These are phyloP conservation scores for Aegilops umbellulata DNA, from an alignment of 176 grass and related monocot species.

Conservation along the genomic window DNA sequence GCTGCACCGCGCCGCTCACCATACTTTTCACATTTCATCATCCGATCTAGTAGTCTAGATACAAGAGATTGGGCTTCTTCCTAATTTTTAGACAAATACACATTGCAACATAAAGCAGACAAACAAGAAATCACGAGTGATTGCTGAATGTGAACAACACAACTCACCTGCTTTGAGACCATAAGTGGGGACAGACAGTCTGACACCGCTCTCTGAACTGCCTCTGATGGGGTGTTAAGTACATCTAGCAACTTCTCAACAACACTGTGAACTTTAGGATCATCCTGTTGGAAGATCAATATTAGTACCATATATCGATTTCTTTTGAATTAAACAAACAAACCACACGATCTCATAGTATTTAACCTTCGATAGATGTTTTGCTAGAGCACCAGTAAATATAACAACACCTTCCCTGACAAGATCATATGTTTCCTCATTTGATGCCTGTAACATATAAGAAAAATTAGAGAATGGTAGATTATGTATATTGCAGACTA, in stretches of 20 bases:
- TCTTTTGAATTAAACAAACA: constrained; percentile 16
- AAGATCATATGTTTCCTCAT: constrained; percentile 97
- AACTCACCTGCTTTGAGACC: constrained; percentile 77
- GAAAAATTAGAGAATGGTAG: not conserved
- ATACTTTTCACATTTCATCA: constrained; percentile 95
- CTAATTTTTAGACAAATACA: constrained; percentile 39
- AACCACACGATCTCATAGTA: constrained; percentile 21
- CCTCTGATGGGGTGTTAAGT: constrained; percentile 92
- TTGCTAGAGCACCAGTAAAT: constrained; percentile 96
- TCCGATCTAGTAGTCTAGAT: constrained; percentile 71
- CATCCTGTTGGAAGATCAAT: constrained; percentile 61
- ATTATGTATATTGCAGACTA: constrained; percentile 11
- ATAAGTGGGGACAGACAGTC: constrained; percentile 95
- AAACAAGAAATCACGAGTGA: not conserved
- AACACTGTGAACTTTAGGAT: constrained; percentile 98
- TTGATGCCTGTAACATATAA: constrained; percentile 54
- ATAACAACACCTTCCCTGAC: constrained; percentile 99
- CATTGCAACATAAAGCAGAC: constrained; percentile 17
- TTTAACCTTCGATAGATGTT: constrained; percentile 91
- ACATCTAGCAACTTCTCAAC: constrained; percentile 96
- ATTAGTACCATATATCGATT: constrained; percentile 13
- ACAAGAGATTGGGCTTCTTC: constrained; percentile 86
- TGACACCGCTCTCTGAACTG: constrained; percentile 92
- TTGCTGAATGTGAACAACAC: not conserved
- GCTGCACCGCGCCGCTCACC: constrained; percentile 92